phyloP scores from a whole-genome alignment of 2,329 filamentous ascomycete genomes.

The Pseudocercospora cruenta region DNA sequence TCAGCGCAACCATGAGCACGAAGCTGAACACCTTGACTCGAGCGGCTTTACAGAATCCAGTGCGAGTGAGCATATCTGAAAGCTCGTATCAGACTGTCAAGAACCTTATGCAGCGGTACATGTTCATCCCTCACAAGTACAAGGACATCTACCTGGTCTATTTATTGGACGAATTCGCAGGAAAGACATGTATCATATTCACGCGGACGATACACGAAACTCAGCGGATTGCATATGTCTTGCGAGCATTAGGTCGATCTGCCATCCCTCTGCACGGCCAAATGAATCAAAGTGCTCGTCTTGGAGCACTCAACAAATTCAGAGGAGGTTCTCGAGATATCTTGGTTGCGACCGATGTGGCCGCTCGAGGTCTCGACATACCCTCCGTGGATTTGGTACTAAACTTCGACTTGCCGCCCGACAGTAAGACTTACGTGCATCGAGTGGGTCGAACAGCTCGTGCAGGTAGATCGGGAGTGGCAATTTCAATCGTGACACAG shows the following conservation, averaged over 20 bases:
- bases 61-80: constrained; percentile 78
- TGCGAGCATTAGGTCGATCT: constrained; percentile 82
- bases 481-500: constrained; percentile 81
- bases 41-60: constrained; percentile 81
- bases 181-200: constrained; percentile 88
- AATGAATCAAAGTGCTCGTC: constrained; percentile 80
- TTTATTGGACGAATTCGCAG: constrained; percentile 81
- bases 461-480: constrained; percentile 81
- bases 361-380: constrained; percentile 88
- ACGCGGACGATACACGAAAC: constrained; percentile 90
- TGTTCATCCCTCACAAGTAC: constrained; percentile 82
- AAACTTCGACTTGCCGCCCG: constrained; percentile 81
- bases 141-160: constrained; percentile 92
- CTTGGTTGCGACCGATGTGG: constrained; percentile 91
- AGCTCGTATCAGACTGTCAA: constrained; percentile 91
- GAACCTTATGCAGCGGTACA: constrained; percentile 81
- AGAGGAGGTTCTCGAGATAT: constrained; percentile 78
- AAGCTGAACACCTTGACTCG: constrained; percentile 93
- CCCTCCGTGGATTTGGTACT: constrained; percentile 86
- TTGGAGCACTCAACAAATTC: constrained; percentile 91
- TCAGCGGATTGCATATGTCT: constrained; percentile 79
- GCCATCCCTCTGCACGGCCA: constrained; percentile 94
- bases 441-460: constrained; percentile 85
- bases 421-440: constrained; percentile 90
- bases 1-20: constrained; percentile 90